These are phyloP conservation scores for Aspergillus nidulans DNA, from an alignment of 495 filamentous ascomycete species.

Conservation along the genomic window DNA sequence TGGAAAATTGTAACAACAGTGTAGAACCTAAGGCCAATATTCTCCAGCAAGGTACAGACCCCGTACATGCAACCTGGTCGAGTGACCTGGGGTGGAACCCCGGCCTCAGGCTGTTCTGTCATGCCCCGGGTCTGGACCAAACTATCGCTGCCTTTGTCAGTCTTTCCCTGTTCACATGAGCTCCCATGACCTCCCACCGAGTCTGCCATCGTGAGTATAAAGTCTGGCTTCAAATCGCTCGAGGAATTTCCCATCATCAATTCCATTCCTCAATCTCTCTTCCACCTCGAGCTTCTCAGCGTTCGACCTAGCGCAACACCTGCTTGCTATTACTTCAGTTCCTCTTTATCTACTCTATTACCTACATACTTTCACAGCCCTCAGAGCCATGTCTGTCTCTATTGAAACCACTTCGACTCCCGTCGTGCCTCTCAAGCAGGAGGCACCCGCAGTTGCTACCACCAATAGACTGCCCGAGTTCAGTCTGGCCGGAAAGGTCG, in stretches of 20 bases:
- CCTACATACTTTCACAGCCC: background rate
- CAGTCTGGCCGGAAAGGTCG: conserved; percentile 69
- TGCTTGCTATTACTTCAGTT: background rate
- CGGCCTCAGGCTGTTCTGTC: background rate
- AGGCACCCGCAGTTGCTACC: conserved; percentile 30
- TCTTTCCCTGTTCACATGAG: conserved; percentile 17
- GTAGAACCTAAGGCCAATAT: background rate
- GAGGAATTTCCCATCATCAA: conserved; percentile 7
- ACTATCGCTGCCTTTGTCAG: conserved; percentile 12
- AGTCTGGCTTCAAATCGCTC: conserved; percentile 1
- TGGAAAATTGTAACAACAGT: background rate
- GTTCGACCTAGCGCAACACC: background rate
- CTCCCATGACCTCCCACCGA: background rate
- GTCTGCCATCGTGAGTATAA: conserved; percentile 17
- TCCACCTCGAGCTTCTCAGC: background rate
- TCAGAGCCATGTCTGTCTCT: conserved; percentile 34
- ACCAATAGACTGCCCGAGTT: conserved; percentile 66
- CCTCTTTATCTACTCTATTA: background rate
- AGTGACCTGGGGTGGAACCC: conserved; percentile 5
- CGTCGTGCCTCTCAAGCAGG: conserved; percentile 17
- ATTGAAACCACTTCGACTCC: conserved; percentile 33
- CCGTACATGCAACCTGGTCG: background rate
- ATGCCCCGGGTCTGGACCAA: conserved; percentile 17
- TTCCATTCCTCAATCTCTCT: background rate
- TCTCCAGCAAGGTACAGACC: background rate